A percentile compares a stretch with the other conserved stretches of the same genome.
Evolutionary conservation across 257 asterid genomes (phyloP).

Genomic region (Lycium ferocissimum): DNA sequence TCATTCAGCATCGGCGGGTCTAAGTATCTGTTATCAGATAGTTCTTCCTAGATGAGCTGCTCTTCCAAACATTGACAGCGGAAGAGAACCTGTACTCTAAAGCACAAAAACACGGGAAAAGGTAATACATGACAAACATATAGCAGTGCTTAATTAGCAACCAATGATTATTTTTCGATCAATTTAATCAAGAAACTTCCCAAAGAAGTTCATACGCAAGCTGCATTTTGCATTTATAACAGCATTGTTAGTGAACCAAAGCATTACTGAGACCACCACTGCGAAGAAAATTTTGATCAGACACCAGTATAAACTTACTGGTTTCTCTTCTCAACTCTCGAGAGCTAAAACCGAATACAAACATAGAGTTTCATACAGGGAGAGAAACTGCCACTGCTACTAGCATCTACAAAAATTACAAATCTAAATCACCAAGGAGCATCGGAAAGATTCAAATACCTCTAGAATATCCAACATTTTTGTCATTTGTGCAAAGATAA

Average conservation of each 20-base stretch:
- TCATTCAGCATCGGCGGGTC: background rate
- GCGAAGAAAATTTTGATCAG: slow-evolving; percentile 8
- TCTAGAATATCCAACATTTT: slow-evolving; percentile 94
- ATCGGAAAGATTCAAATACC: slow-evolving; percentile 52
- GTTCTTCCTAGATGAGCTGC: slow-evolving; percentile 4
- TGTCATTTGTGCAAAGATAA: slow-evolving; percentile 97
- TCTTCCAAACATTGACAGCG: background rate
- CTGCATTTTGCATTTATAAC: slow-evolving; percentile 7
- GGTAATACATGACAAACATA: slow-evolving; percentile 8
- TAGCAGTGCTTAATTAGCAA: slow-evolving; percentile 21
- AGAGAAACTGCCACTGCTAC: background rate
- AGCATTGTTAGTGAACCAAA: slow-evolving; percentile 20
- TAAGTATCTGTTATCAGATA: background rate
- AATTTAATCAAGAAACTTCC: background rate
- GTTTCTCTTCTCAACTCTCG: background rate
- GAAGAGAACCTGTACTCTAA: slow-evolving; percentile 7
- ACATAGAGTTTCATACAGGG: slow-evolving; percentile 2
- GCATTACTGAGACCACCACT: background rate
- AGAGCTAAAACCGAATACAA: background rate
- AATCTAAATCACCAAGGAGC: slow-evolving; percentile 17
- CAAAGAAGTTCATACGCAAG: background rate
- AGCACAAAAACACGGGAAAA: background rate
- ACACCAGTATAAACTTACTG: background rate
- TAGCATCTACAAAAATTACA: background rate
- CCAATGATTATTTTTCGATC: background rate